These are phyloP conservation scores for Drosera spatulata DNA, from an alignment of 179 eudicot genomes.

Conservation along the genomic window DNA sequence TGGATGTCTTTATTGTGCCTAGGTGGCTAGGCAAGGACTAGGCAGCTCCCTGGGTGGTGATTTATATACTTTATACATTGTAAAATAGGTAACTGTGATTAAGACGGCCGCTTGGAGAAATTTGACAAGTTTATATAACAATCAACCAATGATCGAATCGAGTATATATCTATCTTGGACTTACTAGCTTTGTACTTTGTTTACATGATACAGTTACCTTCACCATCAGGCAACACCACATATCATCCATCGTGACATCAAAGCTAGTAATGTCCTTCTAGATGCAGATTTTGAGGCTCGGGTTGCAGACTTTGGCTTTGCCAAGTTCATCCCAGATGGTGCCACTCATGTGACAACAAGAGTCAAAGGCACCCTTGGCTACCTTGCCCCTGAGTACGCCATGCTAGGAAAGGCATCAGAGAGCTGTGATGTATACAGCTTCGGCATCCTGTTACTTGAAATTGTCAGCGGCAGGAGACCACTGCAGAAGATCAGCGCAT, in stretches of 20 bases:
- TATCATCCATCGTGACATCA: constrained; percentile 87
- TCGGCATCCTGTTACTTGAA: constrained; percentile 82
- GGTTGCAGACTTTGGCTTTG: constrained; percentile 82
- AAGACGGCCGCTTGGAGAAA: too few species aligned
- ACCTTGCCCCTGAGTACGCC: constrained; percentile 88
- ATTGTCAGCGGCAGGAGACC: constrained; percentile 86
- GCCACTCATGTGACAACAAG: constrained; percentile 85
- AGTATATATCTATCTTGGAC: background rate
- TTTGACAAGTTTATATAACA: too few species aligned
- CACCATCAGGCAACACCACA: constrained; percentile 97
- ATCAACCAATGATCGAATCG: background rate
- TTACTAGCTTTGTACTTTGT: background rate
- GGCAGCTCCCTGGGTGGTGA: too few species aligned
- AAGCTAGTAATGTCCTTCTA: constrained; percentile 82
- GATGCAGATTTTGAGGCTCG: constrained; percentile 87
- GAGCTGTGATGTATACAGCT: constrained; percentile 93
- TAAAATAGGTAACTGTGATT: too few species aligned
- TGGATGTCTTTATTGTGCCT: background rate
- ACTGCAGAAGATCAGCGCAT: constrained; percentile 84
- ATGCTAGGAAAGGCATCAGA: constrained; percentile 89
- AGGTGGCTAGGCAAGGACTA: too few species aligned
- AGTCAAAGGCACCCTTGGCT: constrained; percentile 88
- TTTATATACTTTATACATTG: too few species aligned
- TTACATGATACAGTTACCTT: constrained; percentile 45
- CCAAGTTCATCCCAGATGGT: constrained; percentile 95